These are phyloP conservation scores for Trichoderma asperellum DNA, from an alignment of 2,329 filamentous ascomycete genomes.

Conservation along the genomic window DNA sequence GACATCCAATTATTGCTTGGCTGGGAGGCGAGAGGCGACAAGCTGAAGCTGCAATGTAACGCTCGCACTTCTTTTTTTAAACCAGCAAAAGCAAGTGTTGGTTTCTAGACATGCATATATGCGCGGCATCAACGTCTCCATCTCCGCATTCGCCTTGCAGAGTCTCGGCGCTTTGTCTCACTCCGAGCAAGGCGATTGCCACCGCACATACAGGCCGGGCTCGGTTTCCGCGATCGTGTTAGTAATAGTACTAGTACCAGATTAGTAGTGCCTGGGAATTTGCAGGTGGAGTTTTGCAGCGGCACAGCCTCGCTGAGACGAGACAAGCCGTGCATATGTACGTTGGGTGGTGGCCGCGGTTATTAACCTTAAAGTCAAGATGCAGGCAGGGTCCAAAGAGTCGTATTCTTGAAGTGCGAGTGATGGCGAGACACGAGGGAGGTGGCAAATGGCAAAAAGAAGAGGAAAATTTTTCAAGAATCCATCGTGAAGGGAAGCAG, in stretches of 20 bases:
- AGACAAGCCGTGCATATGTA: not conserved
- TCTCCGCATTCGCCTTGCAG: not conserved
- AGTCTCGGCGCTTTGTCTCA: not conserved
- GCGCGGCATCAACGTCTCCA: not conserved
- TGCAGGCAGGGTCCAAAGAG: not conserved
- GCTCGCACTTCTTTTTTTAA: not conserved
- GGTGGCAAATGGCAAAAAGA: not conserved
- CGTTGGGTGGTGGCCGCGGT: not conserved
- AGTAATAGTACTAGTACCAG: not conserved
- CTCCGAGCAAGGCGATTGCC: not conserved
- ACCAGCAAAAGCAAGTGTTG: not conserved
- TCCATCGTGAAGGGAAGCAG: not conserved
- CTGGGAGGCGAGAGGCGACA: not conserved
- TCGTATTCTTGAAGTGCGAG: not conserved
- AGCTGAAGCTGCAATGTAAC: not conserved
- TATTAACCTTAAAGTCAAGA: not conserved
- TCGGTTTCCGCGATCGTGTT: not conserved
- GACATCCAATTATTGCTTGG: not conserved
- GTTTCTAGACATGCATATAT: not conserved
- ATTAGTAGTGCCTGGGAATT: not conserved
- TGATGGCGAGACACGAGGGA: not conserved
- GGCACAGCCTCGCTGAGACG: slow-evolving; percentile 8
- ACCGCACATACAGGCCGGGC: not conserved
- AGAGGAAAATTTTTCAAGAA: not conserved
- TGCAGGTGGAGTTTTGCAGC: not conserved